Percentiles rank a stretch among this genome's conserved stretches.
Evolutionary conservation across 2,329 filamentous ascomycete species (phyloP).

Genomic region (Claviceps fusiformis): DNA sequence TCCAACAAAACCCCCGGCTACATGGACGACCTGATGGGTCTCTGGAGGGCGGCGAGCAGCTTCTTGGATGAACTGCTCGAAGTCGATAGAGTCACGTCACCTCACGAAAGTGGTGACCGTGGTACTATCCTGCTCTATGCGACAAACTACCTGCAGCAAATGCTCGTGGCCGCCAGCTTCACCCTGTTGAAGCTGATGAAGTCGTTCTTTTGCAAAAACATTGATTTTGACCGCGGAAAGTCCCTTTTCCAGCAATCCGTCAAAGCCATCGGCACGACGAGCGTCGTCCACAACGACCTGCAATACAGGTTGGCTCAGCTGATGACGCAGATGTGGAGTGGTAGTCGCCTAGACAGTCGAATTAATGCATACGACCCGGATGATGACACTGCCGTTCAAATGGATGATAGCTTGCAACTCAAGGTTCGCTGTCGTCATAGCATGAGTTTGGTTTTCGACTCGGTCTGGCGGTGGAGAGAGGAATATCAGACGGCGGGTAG

Average conservation of each 20-base stretch:
- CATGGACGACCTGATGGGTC: conserved; percentile 58
- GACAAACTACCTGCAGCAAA: conserved; percentile 69
- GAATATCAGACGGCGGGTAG: conserved; percentile 61
- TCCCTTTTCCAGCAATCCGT: conserved; percentile 60
- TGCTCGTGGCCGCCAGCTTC: conserved; percentile 71
- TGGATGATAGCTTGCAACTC: conserved; percentile 62
- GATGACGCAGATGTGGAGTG: conserved; percentile 81
- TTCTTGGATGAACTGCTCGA: conserved; percentile 55
- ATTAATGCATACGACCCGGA: conserved; percentile 33
- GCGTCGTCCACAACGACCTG: conserved; percentile 64
- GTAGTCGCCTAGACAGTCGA: conserved; percentile 38
- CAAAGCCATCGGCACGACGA: conserved; percentile 55
- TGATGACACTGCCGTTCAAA: conserved; percentile 33
- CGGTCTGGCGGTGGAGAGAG: conserved; percentile 74
- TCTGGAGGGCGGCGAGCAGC: conserved; percentile 58
- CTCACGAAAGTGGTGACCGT: conserved; percentile 27
- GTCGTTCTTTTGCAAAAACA: conserved; percentile 60
- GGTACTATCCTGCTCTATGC: conserved; percentile 50
- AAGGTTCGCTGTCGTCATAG: conserved; percentile 75
- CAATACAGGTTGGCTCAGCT: conserved; percentile 69
- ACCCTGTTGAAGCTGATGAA: conserved; percentile 66
- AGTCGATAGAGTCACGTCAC: conserved; percentile 34
- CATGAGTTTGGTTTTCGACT: conserved; percentile 75
- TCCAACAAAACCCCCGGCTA: conserved; percentile 59
- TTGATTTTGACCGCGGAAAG: conserved; percentile 54